A percentile compares a stretch with the other conserved stretches of the same genome.
These are phyloP conservation scores for Cytospora chrysosperma DNA, from an alignment of 2,329 filamentous ascomycete species.

Conservation along the genomic window DNA sequence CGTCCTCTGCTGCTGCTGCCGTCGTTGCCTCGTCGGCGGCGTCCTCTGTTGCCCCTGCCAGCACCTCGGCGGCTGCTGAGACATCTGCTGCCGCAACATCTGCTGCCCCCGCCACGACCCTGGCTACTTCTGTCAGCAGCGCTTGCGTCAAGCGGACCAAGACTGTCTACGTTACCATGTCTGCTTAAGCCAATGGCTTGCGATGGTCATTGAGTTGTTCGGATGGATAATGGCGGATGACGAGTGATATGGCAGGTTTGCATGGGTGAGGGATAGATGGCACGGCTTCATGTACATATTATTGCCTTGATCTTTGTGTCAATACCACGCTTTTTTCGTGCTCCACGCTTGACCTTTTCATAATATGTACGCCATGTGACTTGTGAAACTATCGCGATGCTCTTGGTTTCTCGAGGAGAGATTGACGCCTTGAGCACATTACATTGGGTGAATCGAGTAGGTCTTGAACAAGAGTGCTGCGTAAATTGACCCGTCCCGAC, in stretches of 20 bases:
- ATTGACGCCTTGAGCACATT: too few species aligned
- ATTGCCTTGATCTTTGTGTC: constrained; percentile 19
- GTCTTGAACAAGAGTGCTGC: too few species aligned
- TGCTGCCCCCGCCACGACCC: constrained; percentile 19
- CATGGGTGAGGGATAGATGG: neutral
- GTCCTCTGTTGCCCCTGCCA: neutral
- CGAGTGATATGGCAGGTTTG: neutral
- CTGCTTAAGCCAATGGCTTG: neutral
- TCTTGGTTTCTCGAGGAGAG: too few species aligned
- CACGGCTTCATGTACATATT: constrained; percentile 17
- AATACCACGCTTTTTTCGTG: constrained; percentile 19
- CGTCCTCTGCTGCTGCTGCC: neutral
- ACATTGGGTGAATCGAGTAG: too few species aligned
- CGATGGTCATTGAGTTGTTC: neutral
- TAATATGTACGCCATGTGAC: neutral
- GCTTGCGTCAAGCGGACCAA: constrained; percentile 22
- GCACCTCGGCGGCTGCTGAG: constrained; percentile 3
- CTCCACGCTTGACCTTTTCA: neutral
- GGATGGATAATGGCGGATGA: neutral
- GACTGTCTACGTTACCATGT: constrained; percentile 23
- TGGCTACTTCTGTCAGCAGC: neutral
- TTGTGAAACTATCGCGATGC: too few species aligned
- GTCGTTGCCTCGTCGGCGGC: constrained; percentile 9
- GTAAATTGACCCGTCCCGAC: neutral
- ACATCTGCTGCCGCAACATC: constrained; percentile 8